Conservation (phyloP, 495 filamentous ascomycete species). For the Podospora bellae-mahoneyi region DNA sequence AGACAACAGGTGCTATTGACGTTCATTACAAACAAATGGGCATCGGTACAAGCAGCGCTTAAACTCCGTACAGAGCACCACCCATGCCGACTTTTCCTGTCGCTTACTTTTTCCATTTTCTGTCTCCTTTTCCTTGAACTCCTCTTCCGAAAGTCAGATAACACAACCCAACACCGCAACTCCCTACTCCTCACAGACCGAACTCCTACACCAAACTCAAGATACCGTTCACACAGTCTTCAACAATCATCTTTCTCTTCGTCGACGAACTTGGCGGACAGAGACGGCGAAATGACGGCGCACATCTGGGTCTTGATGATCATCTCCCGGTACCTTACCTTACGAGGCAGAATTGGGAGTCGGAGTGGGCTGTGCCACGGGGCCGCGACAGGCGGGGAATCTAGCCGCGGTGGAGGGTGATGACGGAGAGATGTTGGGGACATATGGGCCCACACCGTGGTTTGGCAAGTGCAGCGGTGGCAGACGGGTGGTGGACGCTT, state of each 20-base stretch:
- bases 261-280: too few relatives aligned
- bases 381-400: not conserved
- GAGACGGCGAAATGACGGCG: too few relatives aligned
- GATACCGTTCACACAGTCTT: too few relatives aligned
- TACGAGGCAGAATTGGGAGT: not conserved
- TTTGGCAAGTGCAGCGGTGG: not conserved
- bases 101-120: not conserved
- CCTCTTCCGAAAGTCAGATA: too few relatives aligned
- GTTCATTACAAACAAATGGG: not conserved
- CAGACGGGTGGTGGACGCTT: not conserved
- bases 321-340: not conserved
- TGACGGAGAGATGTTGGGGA: not conserved
- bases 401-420: not conserved
- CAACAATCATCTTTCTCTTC: too few relatives aligned
- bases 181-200: too few relatives aligned
- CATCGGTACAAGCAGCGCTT: not conserved
- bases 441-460: not conserved
- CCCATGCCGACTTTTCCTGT: not conserved
- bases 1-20: not conserved
- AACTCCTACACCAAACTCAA: too few relatives aligned
- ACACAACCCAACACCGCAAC: too few relatives aligned
- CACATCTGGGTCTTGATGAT: not conserved
- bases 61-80: not conserved
- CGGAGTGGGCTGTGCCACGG: not conserved
- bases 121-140: not conserved